Percentiles rank a stretch among this genome's conserved stretches.
Evolutionary conservation across 805 yeast species (phyloP).

Genomic region (Myxozyma kluyveri): DNA sequence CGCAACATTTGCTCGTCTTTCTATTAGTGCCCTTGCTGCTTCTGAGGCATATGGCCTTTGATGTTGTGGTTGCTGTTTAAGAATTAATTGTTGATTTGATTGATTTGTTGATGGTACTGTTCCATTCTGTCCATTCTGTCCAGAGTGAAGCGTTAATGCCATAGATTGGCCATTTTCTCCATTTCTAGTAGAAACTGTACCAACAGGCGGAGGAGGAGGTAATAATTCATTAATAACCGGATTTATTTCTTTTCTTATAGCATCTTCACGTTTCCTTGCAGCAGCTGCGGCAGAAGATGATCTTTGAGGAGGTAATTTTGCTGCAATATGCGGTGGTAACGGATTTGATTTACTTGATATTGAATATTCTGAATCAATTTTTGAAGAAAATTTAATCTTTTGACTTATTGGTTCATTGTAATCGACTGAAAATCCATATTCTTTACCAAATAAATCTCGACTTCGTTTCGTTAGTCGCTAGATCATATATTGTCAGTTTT

Average conservation of each 20-base stretch:
- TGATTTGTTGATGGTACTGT: not conserved
- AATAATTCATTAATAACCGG: conserved; percentile 16
- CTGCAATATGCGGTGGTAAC: conserved; percentile 33
- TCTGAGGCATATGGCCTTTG: not conserved
- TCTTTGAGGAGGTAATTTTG: conserved; percentile 27
- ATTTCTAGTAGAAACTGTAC: conserved; percentile 8
- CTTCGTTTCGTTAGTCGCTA: conserved; percentile 26
- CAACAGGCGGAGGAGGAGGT: conserved; percentile 28
- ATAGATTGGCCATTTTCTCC: conserved; percentile 8
- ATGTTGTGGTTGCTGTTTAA: conserved; percentile 1
- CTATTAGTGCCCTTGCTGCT: conserved; percentile 20
- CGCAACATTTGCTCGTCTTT: conserved; percentile 22
- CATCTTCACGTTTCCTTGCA: conserved; percentile 17
- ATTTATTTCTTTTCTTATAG: conserved; percentile 15
- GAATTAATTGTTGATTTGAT: conserved; percentile 4
- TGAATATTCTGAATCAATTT: conserved; percentile 29
- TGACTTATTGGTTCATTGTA: conserved; percentile 28
- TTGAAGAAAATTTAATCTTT: conserved; percentile 17
- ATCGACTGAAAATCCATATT: conserved; percentile 27
- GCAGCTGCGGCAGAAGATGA: conserved; percentile 4
- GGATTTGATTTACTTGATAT: conserved; percentile 18
- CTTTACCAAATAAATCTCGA: conserved; percentile 28
- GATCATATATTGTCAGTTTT: too few relatives aligned
- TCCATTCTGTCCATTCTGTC: not conserved
- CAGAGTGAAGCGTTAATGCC: conserved; percentile 13